phyloP scores from a whole-genome alignment of 73 alveolate genomes.

The Blepharisma japonicum region DNA sequence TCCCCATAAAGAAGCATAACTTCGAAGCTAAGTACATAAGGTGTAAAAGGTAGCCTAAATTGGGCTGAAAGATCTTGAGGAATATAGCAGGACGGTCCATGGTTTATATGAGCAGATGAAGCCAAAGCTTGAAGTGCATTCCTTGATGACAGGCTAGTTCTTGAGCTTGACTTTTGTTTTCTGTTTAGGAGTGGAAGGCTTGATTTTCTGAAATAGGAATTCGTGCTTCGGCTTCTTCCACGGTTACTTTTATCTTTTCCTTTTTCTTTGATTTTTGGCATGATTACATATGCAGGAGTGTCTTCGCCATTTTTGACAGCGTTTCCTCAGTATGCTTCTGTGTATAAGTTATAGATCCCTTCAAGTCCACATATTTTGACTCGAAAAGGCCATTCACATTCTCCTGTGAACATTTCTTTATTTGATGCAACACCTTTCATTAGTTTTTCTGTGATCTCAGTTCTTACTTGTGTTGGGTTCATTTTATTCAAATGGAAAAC shows the following conservation, averaged over 20 bases:
- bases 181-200: conserved; percentile 17
- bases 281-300: conserved; percentile 44
- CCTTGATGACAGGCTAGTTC: conserved; percentile 8
- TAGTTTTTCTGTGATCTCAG: background rate
- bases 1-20: conserved; percentile 48
- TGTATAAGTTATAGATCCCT: conserved; percentile 36
- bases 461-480: background rate
- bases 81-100: background rate
- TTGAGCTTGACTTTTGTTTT: background rate
- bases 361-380: conserved; percentile 39
- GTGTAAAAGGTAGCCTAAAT: conserved; percentile 39
- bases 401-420: conserved; percentile 42
- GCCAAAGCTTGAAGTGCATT: conserved; percentile 31
- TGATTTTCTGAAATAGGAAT: background rate
- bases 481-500: background rate
- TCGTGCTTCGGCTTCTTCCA: conserved; percentile 36
- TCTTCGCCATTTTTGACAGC: conserved; percentile 53
- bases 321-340: conserved; percentile 30
- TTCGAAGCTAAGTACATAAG: conserved; percentile 38
- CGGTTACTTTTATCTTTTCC: conserved; percentile 34
- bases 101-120: conserved; percentile 45
- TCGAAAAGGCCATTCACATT: conserved; percentile 50
- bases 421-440: background rate
- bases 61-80: conserved; percentile 5
- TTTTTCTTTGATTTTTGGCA: conserved; percentile 35